A percentile compares a stretch with the other conserved stretches of the same genome.
Conservation (phyloP, 257 asterid genomes). For the Pogostemon cablin region DNA sequence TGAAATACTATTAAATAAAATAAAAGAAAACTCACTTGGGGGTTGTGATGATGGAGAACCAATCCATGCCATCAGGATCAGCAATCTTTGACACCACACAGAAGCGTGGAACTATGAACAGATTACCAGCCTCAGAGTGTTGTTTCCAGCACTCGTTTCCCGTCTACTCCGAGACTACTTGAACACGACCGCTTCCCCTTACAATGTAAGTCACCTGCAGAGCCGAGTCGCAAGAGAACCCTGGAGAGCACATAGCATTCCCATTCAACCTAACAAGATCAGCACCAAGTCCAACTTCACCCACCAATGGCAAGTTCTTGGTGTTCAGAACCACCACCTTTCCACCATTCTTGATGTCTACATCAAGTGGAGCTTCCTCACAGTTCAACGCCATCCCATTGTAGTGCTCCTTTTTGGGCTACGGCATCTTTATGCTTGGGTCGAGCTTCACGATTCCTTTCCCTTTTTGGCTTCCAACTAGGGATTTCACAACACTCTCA, state of each 20-base stretch:
- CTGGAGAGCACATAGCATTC: slow-evolving; percentile 88
- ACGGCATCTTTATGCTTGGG: slow-evolving; percentile 43
- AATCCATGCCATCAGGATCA: slow-evolving; percentile 76
- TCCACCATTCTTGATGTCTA: slow-evolving; percentile 58
- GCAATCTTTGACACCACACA: slow-evolving; percentile 84
- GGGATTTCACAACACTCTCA: slow-evolving; percentile 40
- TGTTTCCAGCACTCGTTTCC: slow-evolving; percentile 71
- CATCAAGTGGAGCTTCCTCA: slow-evolving; percentile 60
- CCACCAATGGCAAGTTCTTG: slow-evolving; percentile 85
- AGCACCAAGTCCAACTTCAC: slow-evolving; percentile 82
- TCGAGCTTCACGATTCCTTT: slow-evolving; percentile 48
- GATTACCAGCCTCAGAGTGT: slow-evolving; percentile 66
- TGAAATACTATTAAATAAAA: too few species aligned
- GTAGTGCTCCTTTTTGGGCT: slow-evolving; percentile 57
- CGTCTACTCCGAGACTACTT: slow-evolving; percentile 80
- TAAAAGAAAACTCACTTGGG: slow-evolving; percentile 58
- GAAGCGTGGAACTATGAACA: slow-evolving; percentile 83
- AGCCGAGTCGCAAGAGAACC: slow-evolving; percentile 89
- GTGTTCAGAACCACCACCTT: slow-evolving; percentile 80
- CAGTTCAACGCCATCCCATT: slow-evolving; percentile 56
- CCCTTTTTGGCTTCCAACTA: slow-evolving; percentile 42
- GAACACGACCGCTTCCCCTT: slow-evolving; percentile 78
- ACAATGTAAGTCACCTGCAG: slow-evolving; percentile 85
- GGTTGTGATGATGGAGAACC: slow-evolving; percentile 93
- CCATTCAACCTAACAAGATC: slow-evolving; percentile 81